Base-by-base conservation (phyloP, 495 filamentous ascomycete species). In the Trichoderma gamsii region DNA sequence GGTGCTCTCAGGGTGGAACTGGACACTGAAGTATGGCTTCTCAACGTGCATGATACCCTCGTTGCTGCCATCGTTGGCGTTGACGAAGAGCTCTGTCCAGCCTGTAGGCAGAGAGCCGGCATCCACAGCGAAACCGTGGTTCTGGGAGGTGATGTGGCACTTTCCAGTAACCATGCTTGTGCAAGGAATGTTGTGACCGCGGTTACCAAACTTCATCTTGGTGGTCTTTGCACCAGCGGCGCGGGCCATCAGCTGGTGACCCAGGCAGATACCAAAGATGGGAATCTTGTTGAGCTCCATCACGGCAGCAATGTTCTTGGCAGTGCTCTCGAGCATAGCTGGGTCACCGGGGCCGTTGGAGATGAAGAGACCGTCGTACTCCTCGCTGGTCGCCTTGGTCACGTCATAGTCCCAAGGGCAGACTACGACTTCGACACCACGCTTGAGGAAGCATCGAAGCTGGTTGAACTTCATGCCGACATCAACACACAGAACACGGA, bases 181-280 rank as follows among this genome's bases (percentile, higher is more conserved):
- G 82, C 95, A 97, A 32, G 95, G 95, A 74, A 99, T 97, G 76
- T 99, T 99, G 82, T 97, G 93, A 46, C 95, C 95, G 73, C 95
- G 91, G 79, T 99, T 99, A 79, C 95, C 95, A 73, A 97, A 99
- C 83, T 97, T 97, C 90, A 99, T 96, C 81, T 99, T 99, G 68
- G 81, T 75, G 3, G 95, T 99, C 41, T 86, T 84, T 46, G 94
- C 95, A 66, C 95, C 95, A 25, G 92, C 89, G 32, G 95, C 92
- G 69, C 95, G 86, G 23, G 95, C 92, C 49, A 99, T 88, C 67
- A 99, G 83, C 79, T 98, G 95, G 75, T 99, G 95, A 65, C 95
- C 95, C 69, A 99, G 79, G 80, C 95, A 99, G 71, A 99, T 99
- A 75, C 93, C 95, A 72, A 99, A 98, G 41, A 99, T 89, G 16